A percentile compares a stretch with the other conserved stretches of the same genome.
Evolutionary conservation across 106 monocot genomes (phyloP).

Genomic region (Platanthera zijinensis): DNA sequence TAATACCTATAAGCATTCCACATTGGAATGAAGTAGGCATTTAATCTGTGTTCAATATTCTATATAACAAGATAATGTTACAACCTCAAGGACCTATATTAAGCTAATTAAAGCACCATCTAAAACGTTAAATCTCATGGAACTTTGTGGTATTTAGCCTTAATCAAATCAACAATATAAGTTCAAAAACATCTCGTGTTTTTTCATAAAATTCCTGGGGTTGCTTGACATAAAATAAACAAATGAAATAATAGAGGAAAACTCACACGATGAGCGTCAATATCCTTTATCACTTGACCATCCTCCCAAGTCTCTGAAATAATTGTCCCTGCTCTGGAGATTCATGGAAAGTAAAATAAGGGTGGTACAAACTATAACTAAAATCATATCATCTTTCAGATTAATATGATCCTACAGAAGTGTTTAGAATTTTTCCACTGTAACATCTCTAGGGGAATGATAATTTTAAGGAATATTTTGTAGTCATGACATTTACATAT

Average conservation of each 20-base stretch:
- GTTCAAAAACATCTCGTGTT: background rate
- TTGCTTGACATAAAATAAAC: background rate
- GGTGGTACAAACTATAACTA: background rate
- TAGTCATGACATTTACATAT: background rate
- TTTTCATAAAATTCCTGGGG: background rate
- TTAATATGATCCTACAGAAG: background rate
- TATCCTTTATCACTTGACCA: constrained; percentile 88
- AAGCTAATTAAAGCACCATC: background rate
- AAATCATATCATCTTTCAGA: background rate
- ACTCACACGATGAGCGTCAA: constrained; percentile 80
- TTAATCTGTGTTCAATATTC: no score
- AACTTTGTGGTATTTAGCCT: background rate
- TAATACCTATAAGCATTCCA: background rate
- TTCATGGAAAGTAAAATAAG: background rate
- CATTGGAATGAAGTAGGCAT: no score
- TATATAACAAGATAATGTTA: background rate
- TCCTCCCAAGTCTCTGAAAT: constrained; percentile 99
- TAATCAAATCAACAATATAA: background rate
- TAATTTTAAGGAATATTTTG: background rate
- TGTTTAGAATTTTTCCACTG: background rate
- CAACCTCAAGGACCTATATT: background rate
- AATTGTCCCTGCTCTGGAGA: constrained; percentile 78
- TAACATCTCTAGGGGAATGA: background rate
- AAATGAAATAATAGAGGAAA: constrained; percentile 2
- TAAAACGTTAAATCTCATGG: background rate